Evolutionary conservation across 225 moss, liverwort and hornwort species (phyloP), one percentile per base, ranked within the genome.

Genomic region (Bryum argenteum): DNA sequence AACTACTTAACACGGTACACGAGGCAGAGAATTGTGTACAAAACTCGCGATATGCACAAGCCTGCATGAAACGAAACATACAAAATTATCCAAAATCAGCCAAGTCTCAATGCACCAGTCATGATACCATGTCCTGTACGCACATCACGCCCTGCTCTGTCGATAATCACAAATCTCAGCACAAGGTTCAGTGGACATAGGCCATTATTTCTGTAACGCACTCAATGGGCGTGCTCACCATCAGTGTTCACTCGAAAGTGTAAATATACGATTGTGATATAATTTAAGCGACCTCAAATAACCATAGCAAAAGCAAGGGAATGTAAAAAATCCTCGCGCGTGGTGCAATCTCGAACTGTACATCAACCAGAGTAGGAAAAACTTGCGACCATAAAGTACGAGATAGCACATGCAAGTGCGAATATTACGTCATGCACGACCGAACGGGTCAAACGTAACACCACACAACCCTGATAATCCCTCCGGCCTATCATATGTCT

Each of bases 41-140:
- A 73, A 71, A 91, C 93, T 93, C 80, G 37, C 90, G 85, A 75
- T 86, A 90, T 20, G 89, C 85, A 73, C 83, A 87, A 47, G 91
- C 91, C 93, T 96, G 87, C 51, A 23, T 43, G 48, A 55, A 75
- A 43, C 19, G 51, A 17, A 71, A 50, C 44, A 54, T 42, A 11
- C 41, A 48, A 44, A 24, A 64, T 42, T 22, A 59, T 79, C 71
- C 70, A 9, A 33, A 33, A 23, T 70, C 61, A 77, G 57, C 65
- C 71, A 61, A 76, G 61, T 71, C 23, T 28, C 1, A 52, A 22
- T 54, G 11, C 22, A 71, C 10, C 51, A 61, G 26, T 28, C 58
- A 69, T 52, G 59, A 40, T 26, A 26, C 23, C 24, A 58, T 41
- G 38, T 68, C 38, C 40, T 68, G 17, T 18, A 65, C 42, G 58